phyloP scores from a whole-genome alignment of 2,329 filamentous ascomycete genomes.

The Pseudogymnoascus sp. region DNA sequence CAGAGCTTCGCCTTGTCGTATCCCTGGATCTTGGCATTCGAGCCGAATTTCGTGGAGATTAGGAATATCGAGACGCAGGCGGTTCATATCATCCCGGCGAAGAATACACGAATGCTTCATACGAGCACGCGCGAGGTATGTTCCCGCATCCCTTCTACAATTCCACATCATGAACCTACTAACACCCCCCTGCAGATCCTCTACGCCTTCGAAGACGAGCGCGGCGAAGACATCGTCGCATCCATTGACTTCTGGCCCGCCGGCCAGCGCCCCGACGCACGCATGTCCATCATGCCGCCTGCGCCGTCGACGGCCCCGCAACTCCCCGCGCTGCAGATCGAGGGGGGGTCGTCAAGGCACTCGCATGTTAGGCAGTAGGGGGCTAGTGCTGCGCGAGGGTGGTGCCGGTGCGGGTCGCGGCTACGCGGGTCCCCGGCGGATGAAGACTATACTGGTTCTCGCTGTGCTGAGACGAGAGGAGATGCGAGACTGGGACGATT shows the following conservation, averaged over 20 bases:
- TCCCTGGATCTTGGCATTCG: conserved; percentile 94
- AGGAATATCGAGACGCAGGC: conserved; percentile 90
- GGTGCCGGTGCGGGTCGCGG: background rate
- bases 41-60: conserved; percentile 95
- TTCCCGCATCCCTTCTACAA: no score
- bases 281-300: conserved; percentile 9
- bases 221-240: conserved; percentile 86
- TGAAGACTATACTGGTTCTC: background rate
- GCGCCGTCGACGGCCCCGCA: background rate
- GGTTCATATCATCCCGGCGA: conserved; percentile 92
- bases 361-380: background rate
- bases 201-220: conserved; percentile 95
- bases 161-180: no score
- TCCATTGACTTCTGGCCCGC: conserved; percentile 85
- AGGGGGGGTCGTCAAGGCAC: background rate
- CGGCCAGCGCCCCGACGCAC: conserved; percentile 26
- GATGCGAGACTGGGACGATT: background rate
- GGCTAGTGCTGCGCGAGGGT: background rate
- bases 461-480: background rate
- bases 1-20: conserved; percentile 90
- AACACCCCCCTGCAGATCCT: conserved; percentile 59
- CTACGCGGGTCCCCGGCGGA: background rate
- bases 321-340: background rate
- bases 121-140: conserved; percentile 92
- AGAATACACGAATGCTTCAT: conserved; percentile 96